phyloP scores from a whole-genome alignment of 129 eudicot species.

The Saussurea involucrata region DNA sequence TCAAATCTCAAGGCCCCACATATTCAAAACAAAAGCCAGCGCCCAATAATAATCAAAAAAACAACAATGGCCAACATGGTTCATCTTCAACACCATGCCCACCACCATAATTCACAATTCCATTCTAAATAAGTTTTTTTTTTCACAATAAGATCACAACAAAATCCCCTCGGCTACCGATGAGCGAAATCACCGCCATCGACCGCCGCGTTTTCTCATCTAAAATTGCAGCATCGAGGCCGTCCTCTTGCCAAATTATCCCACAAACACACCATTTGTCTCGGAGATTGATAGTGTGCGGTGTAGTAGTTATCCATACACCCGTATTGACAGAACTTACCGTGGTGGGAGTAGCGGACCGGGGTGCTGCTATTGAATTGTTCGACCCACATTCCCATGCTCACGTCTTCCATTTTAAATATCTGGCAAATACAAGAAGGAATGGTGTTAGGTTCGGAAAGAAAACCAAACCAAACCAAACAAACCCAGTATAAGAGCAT shows the following conservation, averaged over 20 bases:
- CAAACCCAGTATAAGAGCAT: not conserved
- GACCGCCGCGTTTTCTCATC: not conserved
- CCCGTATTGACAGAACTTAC: constrained; percentile 89
- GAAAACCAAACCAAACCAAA: not conserved
- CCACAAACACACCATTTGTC: constrained; percentile 96
- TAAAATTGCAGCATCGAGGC: constrained; percentile 79
- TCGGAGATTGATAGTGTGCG: constrained; percentile 94
- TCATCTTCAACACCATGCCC: constrained; percentile 32
- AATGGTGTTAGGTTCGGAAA: not conserved
- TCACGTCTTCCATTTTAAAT: constrained; percentile 97
- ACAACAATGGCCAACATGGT: constrained; percentile 13
- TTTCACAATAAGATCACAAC: constrained; percentile 15
- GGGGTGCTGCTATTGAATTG: constrained; percentile 69
- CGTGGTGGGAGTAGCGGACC: constrained; percentile 73
- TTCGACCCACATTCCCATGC: constrained; percentile 99
- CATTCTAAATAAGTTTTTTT: constrained; percentile 3
- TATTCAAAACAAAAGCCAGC: constrained; percentile 6
- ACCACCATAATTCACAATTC: constrained; percentile 17
- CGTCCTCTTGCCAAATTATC: constrained; percentile 74
- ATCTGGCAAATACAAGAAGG: constrained; percentile 39
- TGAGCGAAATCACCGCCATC: not conserved
- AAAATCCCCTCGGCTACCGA: constrained; percentile 10
- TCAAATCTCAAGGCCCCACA: constrained; percentile 13
- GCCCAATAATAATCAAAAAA: constrained; percentile 21
- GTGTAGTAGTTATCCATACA: constrained; percentile 83